Conservation (phyloP, 1,284 basidiomycete genomes). For the Ustilago esculenta region DNA sequence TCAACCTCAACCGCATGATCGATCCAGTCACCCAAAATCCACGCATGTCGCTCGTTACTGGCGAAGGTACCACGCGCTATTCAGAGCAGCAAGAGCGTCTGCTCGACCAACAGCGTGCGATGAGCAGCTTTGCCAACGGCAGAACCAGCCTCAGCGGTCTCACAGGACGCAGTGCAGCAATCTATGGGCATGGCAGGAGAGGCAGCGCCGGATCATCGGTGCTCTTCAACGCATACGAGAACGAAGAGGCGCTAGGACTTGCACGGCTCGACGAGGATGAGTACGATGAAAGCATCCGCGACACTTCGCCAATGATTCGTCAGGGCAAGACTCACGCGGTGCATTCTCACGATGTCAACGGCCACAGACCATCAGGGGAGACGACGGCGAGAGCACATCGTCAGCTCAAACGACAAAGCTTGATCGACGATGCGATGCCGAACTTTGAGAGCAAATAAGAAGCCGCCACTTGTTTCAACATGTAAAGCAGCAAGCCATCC, state of each 20-base stretch:
- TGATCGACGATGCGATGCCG: constrained; percentile 37
- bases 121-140: constrained; percentile 44
- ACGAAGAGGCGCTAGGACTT: constrained; percentile 56
- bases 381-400: constrained; percentile 21
- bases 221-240: constrained; percentile 59
- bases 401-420: constrained; percentile 38
- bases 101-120: constrained; percentile 46
- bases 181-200: constrained; percentile 35
- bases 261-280: constrained; percentile 55
- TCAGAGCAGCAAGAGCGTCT: constrained; percentile 57
- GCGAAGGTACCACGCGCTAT: constrained; percentile 54
- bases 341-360: too few species aligned
- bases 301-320: constrained; percentile 42
- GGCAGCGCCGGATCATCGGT: constrained; percentile 47
- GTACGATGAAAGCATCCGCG: constrained; percentile 37
- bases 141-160: constrained; percentile 26
- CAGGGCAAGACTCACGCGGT: constrained; percentile 29
- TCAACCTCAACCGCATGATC: constrained; percentile 63
- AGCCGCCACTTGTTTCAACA: too few species aligned
- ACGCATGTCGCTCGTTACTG: constrained; percentile 60
- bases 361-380: too few species aligned
- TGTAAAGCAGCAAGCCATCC: too few species aligned
- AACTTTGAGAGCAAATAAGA: constrained; percentile 19
- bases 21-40: constrained; percentile 60
- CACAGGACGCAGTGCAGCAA: constrained; percentile 24